Evolutionary conservation across 805 yeast species (phyloP).

Genomic region (Kodamaea kakaduensis): DNA sequence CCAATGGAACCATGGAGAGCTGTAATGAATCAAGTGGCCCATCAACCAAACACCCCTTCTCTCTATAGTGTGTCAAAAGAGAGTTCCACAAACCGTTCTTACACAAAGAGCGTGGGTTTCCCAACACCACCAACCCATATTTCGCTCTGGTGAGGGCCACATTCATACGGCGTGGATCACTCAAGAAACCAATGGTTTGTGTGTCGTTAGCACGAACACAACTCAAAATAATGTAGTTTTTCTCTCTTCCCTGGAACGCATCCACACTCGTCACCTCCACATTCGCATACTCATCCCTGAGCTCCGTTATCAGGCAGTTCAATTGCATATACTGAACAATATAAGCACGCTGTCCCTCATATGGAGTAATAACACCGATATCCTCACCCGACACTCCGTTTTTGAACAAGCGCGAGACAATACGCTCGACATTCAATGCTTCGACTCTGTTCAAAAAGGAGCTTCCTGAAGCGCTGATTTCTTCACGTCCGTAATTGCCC

Average conservation of each 20-base stretch:
- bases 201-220: constrained; percentile 44
- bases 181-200: constrained; percentile 39
- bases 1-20: constrained; percentile 57
- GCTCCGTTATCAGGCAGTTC: constrained; percentile 58
- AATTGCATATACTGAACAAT: constrained; percentile 71
- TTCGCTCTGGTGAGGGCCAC: constrained; percentile 44
- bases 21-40: constrained; percentile 81
- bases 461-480: constrained; percentile 75
- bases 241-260: constrained; percentile 57
- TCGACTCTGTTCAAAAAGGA: constrained; percentile 83
- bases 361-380: constrained; percentile 92
- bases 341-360: constrained; percentile 89
- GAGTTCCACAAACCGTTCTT: constrained; percentile 75
- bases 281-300: constrained; percentile 55
- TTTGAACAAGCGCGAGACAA: constrained; percentile 65
- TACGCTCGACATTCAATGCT: constrained; percentile 82
- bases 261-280: constrained; percentile 85
- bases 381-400: constrained; percentile 77
- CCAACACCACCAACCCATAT: constrained; percentile 53
- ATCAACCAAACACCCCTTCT: constrained; percentile 83
- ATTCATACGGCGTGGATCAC: constrained; percentile 42
- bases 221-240: constrained; percentile 39
- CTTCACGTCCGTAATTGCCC: constrained; percentile 87
- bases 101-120: constrained; percentile 77
- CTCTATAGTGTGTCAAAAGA: constrained; percentile 72